phyloP scores from a whole-genome alignment of 1,139 yeast genomes.

The Scheffersomyces cryptocercus region DNA sequence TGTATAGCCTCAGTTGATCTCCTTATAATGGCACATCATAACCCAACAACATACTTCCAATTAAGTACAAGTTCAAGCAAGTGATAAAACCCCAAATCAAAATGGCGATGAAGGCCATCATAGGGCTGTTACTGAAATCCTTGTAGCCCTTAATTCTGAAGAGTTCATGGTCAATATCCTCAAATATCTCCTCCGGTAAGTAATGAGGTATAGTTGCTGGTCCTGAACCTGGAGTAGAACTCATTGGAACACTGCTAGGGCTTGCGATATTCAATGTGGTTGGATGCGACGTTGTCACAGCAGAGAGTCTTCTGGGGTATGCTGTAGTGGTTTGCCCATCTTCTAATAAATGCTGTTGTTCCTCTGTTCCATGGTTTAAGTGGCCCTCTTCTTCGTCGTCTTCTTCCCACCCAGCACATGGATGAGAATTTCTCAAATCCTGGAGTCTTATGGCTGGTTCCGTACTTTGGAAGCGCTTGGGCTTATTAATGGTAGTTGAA shows the following conservation, averaged over 20 bases:
- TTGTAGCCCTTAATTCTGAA: conserved; percentile 37
- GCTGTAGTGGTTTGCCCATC: background rate
- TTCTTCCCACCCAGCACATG: conserved; percentile 49
- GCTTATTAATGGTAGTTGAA: conserved; percentile 1
- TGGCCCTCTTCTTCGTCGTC: conserved; percentile 31
- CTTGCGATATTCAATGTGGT: background rate
- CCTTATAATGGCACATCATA: conserved; percentile 38
- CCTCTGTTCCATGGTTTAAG: conserved; percentile 11
- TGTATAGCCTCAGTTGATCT: too few species aligned
- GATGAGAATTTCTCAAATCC: conserved; percentile 44
- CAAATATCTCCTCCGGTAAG: background rate
- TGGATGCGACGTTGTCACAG: background rate
- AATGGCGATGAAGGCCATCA: conserved; percentile 45
- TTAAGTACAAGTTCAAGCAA: conserved; percentile 50
- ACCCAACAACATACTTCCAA: conserved; percentile 48
- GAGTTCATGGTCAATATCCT: conserved; percentile 9
- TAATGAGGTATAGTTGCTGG: background rate
- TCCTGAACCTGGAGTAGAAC: conserved; percentile 3
- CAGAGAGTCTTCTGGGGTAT: background rate
- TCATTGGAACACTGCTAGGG: background rate
- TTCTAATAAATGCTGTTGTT: background rate
- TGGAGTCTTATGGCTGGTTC: conserved; percentile 47
- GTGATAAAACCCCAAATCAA: conserved; percentile 55
- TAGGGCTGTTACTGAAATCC: conserved; percentile 56
- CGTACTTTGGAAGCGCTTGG: conserved; percentile 28